Conservation (phyloP, 495 filamentous ascomycete species). For the Penicillium desertorum region DNA sequence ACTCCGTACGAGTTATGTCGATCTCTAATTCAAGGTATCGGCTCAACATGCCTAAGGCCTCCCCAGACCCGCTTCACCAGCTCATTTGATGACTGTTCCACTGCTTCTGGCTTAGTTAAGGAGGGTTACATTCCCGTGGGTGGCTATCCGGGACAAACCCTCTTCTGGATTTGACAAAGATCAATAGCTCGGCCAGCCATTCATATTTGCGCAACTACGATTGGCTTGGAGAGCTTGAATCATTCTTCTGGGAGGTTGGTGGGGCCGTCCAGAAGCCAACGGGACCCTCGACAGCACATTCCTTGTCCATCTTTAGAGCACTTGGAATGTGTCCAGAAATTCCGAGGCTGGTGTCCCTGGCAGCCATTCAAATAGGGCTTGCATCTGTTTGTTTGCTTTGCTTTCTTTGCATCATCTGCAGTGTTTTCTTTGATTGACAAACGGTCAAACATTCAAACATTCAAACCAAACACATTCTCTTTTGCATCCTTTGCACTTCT, state of each 20-base stretch:
- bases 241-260: constrained; percentile 29
- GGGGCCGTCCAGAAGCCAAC: constrained; percentile 28
- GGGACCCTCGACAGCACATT: constrained; percentile 36
- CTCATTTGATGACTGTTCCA: constrained; percentile 25
- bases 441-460: constrained; percentile 34
- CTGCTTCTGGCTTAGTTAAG: constrained; percentile 39
- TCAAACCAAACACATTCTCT: constrained; percentile 12
- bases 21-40: constrained; percentile 20
- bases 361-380: constrained; percentile 47
- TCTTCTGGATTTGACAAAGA: constrained; percentile 22
- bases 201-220: constrained; percentile 18
- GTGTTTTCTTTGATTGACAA: constrained; percentile 49
- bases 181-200: constrained; percentile 28
- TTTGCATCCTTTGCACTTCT: constrained; percentile 18
- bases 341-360: constrained; percentile 39
- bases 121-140: constrained; percentile 42
- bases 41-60: constrained; percentile 19
- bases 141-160: constrained; percentile 34
- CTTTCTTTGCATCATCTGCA: constrained; percentile 50
- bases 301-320: constrained; percentile 39
- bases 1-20: background rate
- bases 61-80: constrained; percentile 27
- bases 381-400: constrained; percentile 53
- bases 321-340: constrained; percentile 44
- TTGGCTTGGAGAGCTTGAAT: constrained; percentile 32